Base-by-base conservation (phyloP, 768 basidiomycete species). In the Leucocoprinus leucothites region DNA sequence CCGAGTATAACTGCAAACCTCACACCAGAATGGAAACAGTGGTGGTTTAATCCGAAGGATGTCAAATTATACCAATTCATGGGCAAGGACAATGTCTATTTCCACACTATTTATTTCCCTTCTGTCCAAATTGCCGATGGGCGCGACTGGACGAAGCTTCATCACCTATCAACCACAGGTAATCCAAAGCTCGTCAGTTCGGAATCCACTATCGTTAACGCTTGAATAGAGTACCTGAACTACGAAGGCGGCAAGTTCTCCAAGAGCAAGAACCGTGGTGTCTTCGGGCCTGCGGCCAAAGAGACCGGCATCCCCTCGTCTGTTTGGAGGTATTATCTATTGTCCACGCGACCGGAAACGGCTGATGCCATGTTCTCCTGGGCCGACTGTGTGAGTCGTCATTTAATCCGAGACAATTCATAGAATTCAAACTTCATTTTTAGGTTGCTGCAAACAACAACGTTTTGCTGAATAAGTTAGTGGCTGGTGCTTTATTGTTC, bases 191-290 rank as follows among this genome's bases (percentile, higher is more conserved):
- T 13, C 25, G 9, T 3, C 22, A 16, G 9, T 47, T 31, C 6
- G 31, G 31, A 34, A 22, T 26, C 5, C 9, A 9, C 14, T 25
- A 9, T 28, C 25, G 24, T 25, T 28, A 9, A 47, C 2, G 11
- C 1, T 13, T 16, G 8, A 53, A 28, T 62, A 96, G 96, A 99
- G 69, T 98, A 95, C 68, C 76, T 98, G 61, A 98, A 98, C 65
- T 98, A 98, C 69, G 97, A 99, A 68, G 92, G 94, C 24, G 95
- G 95, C 36, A 99, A 99, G 68, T 99, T 99, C 79, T 97, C 94
- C 40, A 99, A 99, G 74, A 94, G 93, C 65, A 85, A 91, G 60
- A 94, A 94, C 61, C 88, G 96, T 52, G 97, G 96, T 41, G 96
- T 99, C 1, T 99, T 99, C 60, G 97, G 97, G 24, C 93, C 94